Conservation (phyloP, 768 basidiomycete genomes). For the Xerocomellus intermedius region DNA sequence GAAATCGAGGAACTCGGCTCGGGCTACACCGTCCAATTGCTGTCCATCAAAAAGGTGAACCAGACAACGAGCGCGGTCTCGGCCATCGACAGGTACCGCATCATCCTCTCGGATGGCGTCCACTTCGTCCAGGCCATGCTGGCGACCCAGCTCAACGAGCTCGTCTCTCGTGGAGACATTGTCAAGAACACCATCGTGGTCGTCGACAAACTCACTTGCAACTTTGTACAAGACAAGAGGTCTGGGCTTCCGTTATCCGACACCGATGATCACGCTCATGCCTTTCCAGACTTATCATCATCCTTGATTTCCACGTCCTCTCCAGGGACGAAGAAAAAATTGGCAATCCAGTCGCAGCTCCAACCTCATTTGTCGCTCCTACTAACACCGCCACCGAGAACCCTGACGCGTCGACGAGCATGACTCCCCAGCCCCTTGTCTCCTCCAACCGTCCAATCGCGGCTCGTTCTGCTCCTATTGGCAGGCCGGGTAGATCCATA, state of each 20-base stretch:
- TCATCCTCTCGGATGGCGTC: slow-evolving; percentile 88
- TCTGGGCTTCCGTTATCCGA: slow-evolving; percentile 21
- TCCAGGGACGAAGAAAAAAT: slow-evolving; percentile 64
- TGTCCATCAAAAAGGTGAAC: slow-evolving; percentile 79
- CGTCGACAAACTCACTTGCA: slow-evolving; percentile 76
- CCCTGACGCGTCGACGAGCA: slow-evolving; percentile 30
- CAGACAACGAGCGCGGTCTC: slow-evolving; percentile 29
- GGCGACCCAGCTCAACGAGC: slow-evolving; percentile 81
- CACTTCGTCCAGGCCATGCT: slow-evolving; percentile 93
- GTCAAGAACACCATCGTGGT: slow-evolving; percentile 65
- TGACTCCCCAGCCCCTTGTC: slow-evolving; percentile 27
- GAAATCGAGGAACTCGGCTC: slow-evolving; percentile 31
- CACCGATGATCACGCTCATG: slow-evolving; percentile 1
- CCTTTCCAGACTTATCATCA: slow-evolving; percentile 67
- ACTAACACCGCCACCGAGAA: slow-evolving; percentile 22
- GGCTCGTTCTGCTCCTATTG: slow-evolving; percentile 13
- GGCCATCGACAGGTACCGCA: slow-evolving; percentile 59
- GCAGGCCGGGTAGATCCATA: slow-evolving; percentile 32
- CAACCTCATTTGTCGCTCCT: slow-evolving; percentile 33
- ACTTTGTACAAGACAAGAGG: slow-evolving; percentile 83
- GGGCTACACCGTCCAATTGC: slow-evolving; percentile 66
- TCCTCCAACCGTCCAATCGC: slow-evolving; percentile 17
- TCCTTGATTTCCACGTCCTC: slow-evolving; percentile 64
- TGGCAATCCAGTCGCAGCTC: slow-evolving; percentile 53
- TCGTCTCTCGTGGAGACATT: slow-evolving; percentile 64